A percentile compares a stretch with the other conserved stretches of the same genome.
phyloP scores from a whole-genome alignment of 1,139 yeast species.

The Arxiozyma slooffiae region DNA sequence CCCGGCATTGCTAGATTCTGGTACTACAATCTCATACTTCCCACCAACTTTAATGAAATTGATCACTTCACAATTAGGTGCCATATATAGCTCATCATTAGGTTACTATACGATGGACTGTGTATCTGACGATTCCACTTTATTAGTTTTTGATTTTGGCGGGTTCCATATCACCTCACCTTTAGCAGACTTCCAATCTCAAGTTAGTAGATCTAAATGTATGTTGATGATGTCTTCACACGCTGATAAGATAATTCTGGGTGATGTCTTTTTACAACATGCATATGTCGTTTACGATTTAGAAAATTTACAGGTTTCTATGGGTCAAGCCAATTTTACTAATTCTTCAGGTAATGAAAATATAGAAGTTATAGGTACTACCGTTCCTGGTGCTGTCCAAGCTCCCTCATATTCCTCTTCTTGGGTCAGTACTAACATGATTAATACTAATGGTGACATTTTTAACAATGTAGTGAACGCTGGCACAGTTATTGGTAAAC shows the following conservation, averaged over 20 bases:
- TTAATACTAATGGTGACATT: conserved; percentile 18
- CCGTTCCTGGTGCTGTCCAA: conserved; percentile 40
- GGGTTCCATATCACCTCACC: conserved; percentile 44
- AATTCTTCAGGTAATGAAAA: conserved; percentile 31
- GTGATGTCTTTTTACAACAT: conserved; percentile 64
- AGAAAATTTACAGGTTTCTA: conserved; percentile 50
- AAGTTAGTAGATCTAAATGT: conserved; percentile 22
- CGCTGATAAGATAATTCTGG: conserved; percentile 38
- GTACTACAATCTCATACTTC: conserved; percentile 39
- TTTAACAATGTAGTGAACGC: conserved; percentile 15
- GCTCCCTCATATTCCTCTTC: conserved; percentile 33
- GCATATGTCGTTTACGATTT: conserved; percentile 75
- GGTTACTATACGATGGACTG: conserved; percentile 35
- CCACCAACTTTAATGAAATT: conserved; percentile 30
- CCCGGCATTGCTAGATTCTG: conserved; percentile 42
- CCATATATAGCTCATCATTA: conserved; percentile 29
- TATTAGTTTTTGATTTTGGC: conserved; percentile 42
- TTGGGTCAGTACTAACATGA: conserved; percentile 3
- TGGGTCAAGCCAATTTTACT: conserved; percentile 50
- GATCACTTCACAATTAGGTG: conserved; percentile 32
- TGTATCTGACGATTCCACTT: conserved; percentile 18
- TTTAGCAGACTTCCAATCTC: conserved; percentile 33
- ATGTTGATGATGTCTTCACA: conserved; percentile 30
- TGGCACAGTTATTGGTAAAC: background rate
- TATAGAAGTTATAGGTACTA: conserved; percentile 36